Evolutionary conservation across 345 rosid genomes (phyloP).

Genomic region (Arabidopsis arenosa): DNA sequence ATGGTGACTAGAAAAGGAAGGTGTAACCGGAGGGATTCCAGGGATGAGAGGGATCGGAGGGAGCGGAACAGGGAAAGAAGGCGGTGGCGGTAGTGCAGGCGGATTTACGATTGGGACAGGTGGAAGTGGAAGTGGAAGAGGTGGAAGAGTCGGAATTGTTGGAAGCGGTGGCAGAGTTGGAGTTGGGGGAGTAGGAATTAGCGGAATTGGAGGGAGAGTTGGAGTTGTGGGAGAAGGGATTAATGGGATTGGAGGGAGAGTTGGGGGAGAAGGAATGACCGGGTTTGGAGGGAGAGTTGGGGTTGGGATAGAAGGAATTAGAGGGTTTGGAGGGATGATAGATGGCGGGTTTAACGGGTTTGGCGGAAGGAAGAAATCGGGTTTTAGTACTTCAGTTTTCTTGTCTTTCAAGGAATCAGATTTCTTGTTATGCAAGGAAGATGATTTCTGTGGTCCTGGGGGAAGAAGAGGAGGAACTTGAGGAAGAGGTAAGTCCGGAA

Average conservation of each 20-base stretch:
- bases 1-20: slow-evolving; percentile 43
- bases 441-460: slow-evolving; percentile 15
- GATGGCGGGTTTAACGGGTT: slow-evolving; percentile 44
- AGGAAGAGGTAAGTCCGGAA: slow-evolving; percentile 52
- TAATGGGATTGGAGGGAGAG: slow-evolving; percentile 50
- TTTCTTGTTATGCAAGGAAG: slow-evolving; percentile 35
- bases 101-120: slow-evolving; percentile 37
- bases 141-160: slow-evolving; percentile 32
- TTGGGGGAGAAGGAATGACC: slow-evolving; percentile 58
- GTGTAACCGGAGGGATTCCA: slow-evolving; percentile 48
- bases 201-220: slow-evolving; percentile 38
- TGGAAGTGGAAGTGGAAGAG: slow-evolving; percentile 19
- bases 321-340: slow-evolving; percentile 41
- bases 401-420: slow-evolving; percentile 13
- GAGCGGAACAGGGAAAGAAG: slow-evolving; percentile 34
- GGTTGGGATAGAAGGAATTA: slow-evolving; percentile 34
- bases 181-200: slow-evolving; percentile 37
- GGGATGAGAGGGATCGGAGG: slow-evolving; percentile 46
- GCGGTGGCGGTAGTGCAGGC: slow-evolving; percentile 46
- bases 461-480: slow-evolving; percentile 43
- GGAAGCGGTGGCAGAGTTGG: slow-evolving; percentile 25
- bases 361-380: slow-evolving; percentile 43
- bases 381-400: slow-evolving; percentile 31
- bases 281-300: slow-evolving; percentile 47
- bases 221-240: slow-evolving; percentile 57